Conservation (phyloP, 768 basidiomycete genomes). For the Boletellus sp. region DNA sequence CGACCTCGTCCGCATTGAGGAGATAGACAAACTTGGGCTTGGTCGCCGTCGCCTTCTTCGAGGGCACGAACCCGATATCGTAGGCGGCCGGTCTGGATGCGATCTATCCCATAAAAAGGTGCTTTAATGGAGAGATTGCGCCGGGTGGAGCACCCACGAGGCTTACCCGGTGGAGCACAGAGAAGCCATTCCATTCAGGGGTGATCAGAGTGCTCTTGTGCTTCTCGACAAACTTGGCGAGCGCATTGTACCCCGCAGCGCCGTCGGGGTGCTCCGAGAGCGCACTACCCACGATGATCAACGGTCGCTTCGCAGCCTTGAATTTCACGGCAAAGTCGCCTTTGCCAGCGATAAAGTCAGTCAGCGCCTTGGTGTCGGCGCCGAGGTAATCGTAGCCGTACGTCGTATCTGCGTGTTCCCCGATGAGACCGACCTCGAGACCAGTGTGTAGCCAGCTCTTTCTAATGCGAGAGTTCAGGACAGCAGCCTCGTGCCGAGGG, state of each 20-base stretch:
- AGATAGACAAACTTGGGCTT: constrained; percentile 96
- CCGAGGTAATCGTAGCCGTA: constrained; percentile 95
- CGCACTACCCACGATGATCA: constrained; percentile 91
- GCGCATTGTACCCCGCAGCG: constrained; percentile 66
- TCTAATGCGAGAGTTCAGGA: constrained; percentile 94
- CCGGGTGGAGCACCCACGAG: not conserved
- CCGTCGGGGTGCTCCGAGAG: constrained; percentile 84
- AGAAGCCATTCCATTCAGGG: constrained; percentile 95
- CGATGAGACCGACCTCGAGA: constrained; percentile 85
- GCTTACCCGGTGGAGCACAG: constrained; percentile 82
- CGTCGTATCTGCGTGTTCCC: constrained; percentile 85
- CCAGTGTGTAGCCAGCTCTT: constrained; percentile 89
- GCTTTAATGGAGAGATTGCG: not conserved
- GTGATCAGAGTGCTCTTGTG: constrained; percentile 76
- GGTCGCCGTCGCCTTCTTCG: constrained; percentile 66
- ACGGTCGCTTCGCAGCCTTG: constrained; percentile 81
- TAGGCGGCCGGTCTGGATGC: constrained; percentile 94
- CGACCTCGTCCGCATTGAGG: constrained; percentile 91
- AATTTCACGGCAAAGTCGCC: constrained; percentile 81
- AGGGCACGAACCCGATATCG: constrained; percentile 90
- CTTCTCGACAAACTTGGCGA: constrained; percentile 75
- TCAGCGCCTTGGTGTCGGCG: constrained; percentile 65
- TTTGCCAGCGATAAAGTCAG: constrained; percentile 75
- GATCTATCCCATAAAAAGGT: constrained; percentile 42
- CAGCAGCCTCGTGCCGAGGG: constrained; percentile 95